Base-by-base conservation (phyloP, 352 stramenopile genomes). In the Blastocystis sp. region DNA sequence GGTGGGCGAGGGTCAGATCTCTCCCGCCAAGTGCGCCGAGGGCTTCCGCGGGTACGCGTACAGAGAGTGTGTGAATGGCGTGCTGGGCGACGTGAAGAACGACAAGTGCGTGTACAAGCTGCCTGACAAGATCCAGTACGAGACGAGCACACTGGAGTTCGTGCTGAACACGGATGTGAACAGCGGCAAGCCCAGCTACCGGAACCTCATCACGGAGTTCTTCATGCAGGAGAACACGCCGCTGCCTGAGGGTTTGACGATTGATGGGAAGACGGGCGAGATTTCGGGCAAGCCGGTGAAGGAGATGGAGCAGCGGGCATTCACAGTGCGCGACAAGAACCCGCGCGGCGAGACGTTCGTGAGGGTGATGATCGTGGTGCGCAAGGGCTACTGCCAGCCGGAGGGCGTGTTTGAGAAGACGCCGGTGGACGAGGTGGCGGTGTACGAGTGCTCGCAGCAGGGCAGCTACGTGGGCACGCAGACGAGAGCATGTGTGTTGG, bases 41-140 rank as follows among this genome's bases (percentile, higher is more conserved):
- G 76, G 76, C 17, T 86, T 45, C 45, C 61, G 41, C 34, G 76
- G 76, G 10, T 86, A 86, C n/a, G 11, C 64, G 14, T 86, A 86
- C 28, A 2, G 76, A 70, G 61, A 10, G 2, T 86, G 76, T 34
- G 17, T 21, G 41, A 76, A 76, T 14, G 61, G 61, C 21, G 38
- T 62, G 64, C 14, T 86, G 64, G 61, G 76, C 34, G 64, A 86
- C 7, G n/a, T 86, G 10, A 38, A 71, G 52, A 74, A 14, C 10
- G 76, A 86, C 21, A 23, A 45, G 2, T 86, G 76, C 40, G 60
- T 11, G 11, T 40, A 62, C 19, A 79, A 79, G 48, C 7, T 62
- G 19, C 69, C 69, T 48, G 43, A 43, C 11, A 79, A 62, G 43
- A 23, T 38, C 5, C 41, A 19, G 2, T 79, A 79, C 23, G 11